Percentiles rank a stretch among this genome's conserved stretches.
These are phyloP conservation scores for Phaeolepiota aurea DNA, from an alignment of 768 basidiomycete genomes.

Conservation along the genomic window DNA sequence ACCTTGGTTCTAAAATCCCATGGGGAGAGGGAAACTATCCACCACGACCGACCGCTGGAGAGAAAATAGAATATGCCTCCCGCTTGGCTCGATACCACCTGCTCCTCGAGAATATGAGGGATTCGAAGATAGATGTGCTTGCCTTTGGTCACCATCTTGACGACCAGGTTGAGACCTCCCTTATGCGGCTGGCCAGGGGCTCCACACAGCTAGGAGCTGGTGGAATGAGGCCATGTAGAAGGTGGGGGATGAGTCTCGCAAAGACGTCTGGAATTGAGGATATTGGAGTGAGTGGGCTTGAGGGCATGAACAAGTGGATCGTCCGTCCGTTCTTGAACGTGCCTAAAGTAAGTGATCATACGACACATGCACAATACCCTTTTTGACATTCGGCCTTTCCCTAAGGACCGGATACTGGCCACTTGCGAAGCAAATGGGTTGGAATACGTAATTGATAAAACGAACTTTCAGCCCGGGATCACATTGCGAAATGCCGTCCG, in stretches of 20 bases:
- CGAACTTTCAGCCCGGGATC: conserved; percentile 67
- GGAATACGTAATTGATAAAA: conserved; percentile 55
- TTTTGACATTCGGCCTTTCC: conserved; percentile 1
- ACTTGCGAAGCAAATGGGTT: conserved; percentile 62
- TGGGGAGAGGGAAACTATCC: conserved; percentile 56
- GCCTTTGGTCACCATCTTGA: conserved; percentile 75
- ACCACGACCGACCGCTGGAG: conserved; percentile 24
- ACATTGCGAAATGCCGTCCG: conserved; percentile 72
- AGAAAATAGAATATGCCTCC: conserved; percentile 45
- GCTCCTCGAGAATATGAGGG: conserved; percentile 27
- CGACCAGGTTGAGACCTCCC: conserved; percentile 76
- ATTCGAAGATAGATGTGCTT: conserved; percentile 27
- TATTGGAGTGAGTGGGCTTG: conserved; percentile 35
- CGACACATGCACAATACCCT: neutral
- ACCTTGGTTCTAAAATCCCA: conserved; percentile 36
- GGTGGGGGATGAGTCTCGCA: conserved; percentile 71
- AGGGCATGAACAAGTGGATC: conserved; percentile 63
- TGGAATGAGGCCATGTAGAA: conserved; percentile 59
- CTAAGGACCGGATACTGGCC: conserved; percentile 69
- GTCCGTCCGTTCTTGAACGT: conserved; percentile 63
- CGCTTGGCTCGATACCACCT: conserved; percentile 48
- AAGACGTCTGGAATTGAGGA: conserved; percentile 11
- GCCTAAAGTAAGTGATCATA: conserved; percentile 43
- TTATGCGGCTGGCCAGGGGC: conserved; percentile 59
- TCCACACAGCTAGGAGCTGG: conserved; percentile 48